These are phyloP conservation scores for Pseudogymnoascus sp. DNA, from an alignment of 2,329 filamentous ascomycete species.

Conservation along the genomic window DNA sequence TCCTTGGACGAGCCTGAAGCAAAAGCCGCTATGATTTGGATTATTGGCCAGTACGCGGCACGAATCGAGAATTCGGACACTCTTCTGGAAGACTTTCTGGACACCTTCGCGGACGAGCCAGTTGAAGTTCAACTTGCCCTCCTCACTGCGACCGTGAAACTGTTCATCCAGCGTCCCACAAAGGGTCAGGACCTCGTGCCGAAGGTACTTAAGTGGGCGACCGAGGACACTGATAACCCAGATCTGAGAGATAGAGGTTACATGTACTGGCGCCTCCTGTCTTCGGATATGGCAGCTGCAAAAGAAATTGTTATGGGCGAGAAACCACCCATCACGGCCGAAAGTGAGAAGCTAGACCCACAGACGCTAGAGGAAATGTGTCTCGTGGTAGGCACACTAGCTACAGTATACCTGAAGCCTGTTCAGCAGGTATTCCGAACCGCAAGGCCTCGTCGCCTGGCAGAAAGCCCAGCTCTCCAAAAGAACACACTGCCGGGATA, in stretches of 20 bases:
- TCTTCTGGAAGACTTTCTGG: constrained; percentile 88
- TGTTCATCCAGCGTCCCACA: constrained; percentile 94
- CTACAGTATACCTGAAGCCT: constrained; percentile 95
- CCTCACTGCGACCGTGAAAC: constrained; percentile 91
- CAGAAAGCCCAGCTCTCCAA: constrained; percentile 81
- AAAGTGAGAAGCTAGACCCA: constrained; percentile 89
- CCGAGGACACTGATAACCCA: constrained; percentile 97
- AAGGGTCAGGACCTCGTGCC: constrained; percentile 91
- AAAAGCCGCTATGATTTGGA: constrained; percentile 98
- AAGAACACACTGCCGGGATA: constrained; percentile 52
- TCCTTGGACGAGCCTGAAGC: constrained; percentile 95
- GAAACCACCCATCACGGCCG: constrained; percentile 92
- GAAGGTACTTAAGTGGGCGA: constrained; percentile 95
- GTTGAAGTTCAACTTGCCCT: constrained; percentile 93
- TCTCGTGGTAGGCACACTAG: constrained; percentile 88
- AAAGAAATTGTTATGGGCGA: constrained; percentile 93
- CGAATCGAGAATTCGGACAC: constrained; percentile 96
- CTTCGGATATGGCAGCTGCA: constrained; percentile 81
- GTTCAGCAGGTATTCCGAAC: constrained; percentile 95
- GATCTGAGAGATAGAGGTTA: constrained; percentile 93
- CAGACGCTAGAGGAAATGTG: constrained; percentile 94
- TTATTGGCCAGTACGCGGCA: constrained; percentile 96
- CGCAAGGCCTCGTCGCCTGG: constrained; percentile 71
- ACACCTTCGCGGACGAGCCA: constrained; percentile 87
- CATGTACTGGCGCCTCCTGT: constrained; percentile 98